Percentiles rank a stretch among this genome's conserved stretches.
phyloP scores from a whole-genome alignment of 2,329 filamentous ascomycete species.

The Tolypocladium paradoxum region DNA sequence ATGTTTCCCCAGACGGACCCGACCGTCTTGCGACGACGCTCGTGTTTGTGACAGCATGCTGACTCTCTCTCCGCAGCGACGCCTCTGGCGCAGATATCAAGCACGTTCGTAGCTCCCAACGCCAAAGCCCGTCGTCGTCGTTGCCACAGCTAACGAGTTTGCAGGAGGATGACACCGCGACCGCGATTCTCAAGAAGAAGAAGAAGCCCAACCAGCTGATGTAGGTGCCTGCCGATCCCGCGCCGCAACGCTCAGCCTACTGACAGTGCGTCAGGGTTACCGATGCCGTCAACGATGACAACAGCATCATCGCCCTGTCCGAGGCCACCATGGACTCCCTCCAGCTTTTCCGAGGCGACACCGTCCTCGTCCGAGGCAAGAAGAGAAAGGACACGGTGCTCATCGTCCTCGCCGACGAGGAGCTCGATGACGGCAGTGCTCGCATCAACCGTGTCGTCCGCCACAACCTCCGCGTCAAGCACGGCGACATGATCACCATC shows the following conservation, averaged over 20 bases:
- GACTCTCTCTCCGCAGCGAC: constrained; percentile 49
- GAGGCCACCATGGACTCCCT: constrained; percentile 98
- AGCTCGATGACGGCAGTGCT: constrained; percentile 92
- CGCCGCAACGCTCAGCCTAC: constrained; percentile 4
- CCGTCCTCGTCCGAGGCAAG: constrained; percentile 96
- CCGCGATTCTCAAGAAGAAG: constrained; percentile 99
- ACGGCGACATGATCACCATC: constrained; percentile 94
- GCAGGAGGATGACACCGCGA: constrained; percentile 82
- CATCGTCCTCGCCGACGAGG: constrained; percentile 94
- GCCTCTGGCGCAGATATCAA: constrained; percentile 80
- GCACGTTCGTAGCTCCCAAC: constrained; percentile 47
- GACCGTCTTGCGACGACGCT: not conserved
- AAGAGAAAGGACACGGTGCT: constrained; percentile 98
- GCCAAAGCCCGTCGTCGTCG: constrained; percentile 5
- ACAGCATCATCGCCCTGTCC: constrained; percentile 96
- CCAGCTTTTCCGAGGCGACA: constrained; percentile 97
- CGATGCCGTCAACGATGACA: constrained; percentile 98
- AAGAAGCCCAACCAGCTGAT: constrained; percentile 99
- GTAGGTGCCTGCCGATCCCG: constrained; percentile 40
- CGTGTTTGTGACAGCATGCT: constrained; percentile 13
- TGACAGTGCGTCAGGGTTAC: constrained; percentile 60
- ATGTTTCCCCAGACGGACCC: constrained; percentile 26
- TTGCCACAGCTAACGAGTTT: constrained; percentile 16
- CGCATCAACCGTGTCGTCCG: constrained; percentile 97
- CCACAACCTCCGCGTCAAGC: constrained; percentile 97